Evolutionary conservation across 352 stramenopile species (phyloP).

Genomic region (Pythium dissimile): DNA sequence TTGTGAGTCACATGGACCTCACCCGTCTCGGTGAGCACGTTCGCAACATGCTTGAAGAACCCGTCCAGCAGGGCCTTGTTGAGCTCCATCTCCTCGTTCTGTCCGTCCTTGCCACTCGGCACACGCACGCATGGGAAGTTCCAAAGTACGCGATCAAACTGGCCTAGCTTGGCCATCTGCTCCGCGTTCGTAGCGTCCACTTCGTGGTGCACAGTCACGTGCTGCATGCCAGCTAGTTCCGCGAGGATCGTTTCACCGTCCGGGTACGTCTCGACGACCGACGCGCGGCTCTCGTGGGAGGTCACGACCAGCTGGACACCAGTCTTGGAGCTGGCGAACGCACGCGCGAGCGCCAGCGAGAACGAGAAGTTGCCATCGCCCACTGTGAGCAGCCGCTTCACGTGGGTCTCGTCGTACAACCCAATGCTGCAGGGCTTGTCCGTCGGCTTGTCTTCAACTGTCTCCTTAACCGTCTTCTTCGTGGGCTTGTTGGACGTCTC

Average conservation of each 20-base stretch:
- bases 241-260: slow-evolving; percentile 77
- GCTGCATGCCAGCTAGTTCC: slow-evolving; percentile 53
- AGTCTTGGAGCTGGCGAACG: slow-evolving; percentile 26
- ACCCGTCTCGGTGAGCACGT: slow-evolving; percentile 52
- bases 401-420: slow-evolving; percentile 48
- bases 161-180: slow-evolving; percentile 65
- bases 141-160: slow-evolving; percentile 94
- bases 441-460: neutral
- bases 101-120: slow-evolving; percentile 90
- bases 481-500: neutral
- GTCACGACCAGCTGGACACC: slow-evolving; percentile 79
- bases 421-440: slow-evolving; percentile 26
- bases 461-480: neutral
- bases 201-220: slow-evolving; percentile 80
- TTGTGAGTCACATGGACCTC: slow-evolving; percentile 96
- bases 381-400: slow-evolving; percentile 83
- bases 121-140: slow-evolving; percentile 96
- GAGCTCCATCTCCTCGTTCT: slow-evolving; percentile 94
- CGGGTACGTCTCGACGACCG: slow-evolving; percentile 89
- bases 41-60: slow-evolving; percentile 81
- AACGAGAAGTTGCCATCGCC: slow-evolving; percentile 97
- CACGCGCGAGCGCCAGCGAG: slow-evolving; percentile 85
- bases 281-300: slow-evolving; percentile 89
- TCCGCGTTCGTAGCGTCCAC: slow-evolving; percentile 88
- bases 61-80: slow-evolving; percentile 91